Evolutionary conservation across 2,329 filamentous ascomycete species (phyloP), one percentile per base, ranked within the genome.

Genomic region (Achaetomium macrosporum): DNA sequence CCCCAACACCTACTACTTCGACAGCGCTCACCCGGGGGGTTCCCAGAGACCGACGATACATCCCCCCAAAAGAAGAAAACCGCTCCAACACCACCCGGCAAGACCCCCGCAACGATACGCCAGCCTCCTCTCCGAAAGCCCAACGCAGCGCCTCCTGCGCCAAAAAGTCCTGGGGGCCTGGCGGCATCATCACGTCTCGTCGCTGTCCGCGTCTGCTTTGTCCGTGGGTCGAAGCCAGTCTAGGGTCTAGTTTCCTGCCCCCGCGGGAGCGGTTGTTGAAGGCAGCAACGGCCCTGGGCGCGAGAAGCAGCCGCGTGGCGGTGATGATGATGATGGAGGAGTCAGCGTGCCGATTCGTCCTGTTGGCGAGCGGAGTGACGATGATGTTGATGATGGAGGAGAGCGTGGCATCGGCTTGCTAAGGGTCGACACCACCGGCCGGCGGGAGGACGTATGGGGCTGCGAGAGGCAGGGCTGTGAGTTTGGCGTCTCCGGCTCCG

Each of bases 161-260:
- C 64, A 68, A 51, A 74, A 74, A 57, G 73, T 71, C 1, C 71
- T 69, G 5, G 64, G 65, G 49, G 72, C 72, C 6, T 73, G 71
- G 71, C 66, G 63, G 9, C 39, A 41, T 17, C 39, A 20, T 17
- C 39, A 42, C 7, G 25, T 25, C 25, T 25, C 25, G 25, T 25
- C 25, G 25, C 4, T 25, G 25, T 7, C 25, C 25, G 25, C 25
- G 4, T 25, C 25, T 25, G 25, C 25, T 4, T 4, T 7, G 25
- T 25, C 25, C 25, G 25, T 25, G 25, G 25, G 25, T 25, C 25
- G 25, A 25, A 25, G 25, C 25, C 25, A 25, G 25, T 7, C 4
- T 25, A 7, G 25, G 7, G 25, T 7, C 4, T 7, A 25, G 4
- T 25, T 7, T 25, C 7, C 25, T 25, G 25, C 7, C 7, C 25